Evolutionary conservation across 106 monocot species (phyloP).

Genomic region (Ottelia alismoides): DNA sequence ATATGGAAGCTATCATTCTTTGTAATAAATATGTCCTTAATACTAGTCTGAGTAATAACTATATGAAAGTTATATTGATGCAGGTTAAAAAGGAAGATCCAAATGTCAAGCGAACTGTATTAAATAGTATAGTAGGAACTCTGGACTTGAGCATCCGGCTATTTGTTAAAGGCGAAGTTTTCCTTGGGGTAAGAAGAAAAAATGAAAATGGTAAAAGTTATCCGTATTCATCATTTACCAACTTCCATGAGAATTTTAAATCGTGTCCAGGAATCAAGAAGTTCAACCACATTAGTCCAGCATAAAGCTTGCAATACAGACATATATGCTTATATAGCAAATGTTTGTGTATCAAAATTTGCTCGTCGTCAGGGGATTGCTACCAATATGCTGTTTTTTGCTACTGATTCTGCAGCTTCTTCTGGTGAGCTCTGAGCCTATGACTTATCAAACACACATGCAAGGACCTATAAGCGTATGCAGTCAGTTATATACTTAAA

Average conservation of each 20-base stretch:
- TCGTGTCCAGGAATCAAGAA: constrained; percentile 16
- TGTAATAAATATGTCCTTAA: too few species aligned
- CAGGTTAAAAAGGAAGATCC: constrained; percentile 50
- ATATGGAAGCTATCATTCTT: too few species aligned
- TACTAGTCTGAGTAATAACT: too few species aligned
- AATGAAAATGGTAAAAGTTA: background rate
- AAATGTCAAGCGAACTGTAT: constrained; percentile 27
- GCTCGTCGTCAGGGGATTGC: constrained; percentile 43
- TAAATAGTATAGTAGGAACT: constrained; percentile 42
- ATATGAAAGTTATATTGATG: background rate
- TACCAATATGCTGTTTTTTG: constrained; percentile 27
- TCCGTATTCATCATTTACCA: background rate
- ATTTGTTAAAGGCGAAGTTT: constrained; percentile 23
- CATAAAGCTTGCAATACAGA: constrained; percentile 10
- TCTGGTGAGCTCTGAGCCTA: constrained; percentile 14
- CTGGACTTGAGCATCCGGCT: constrained; percentile 35
- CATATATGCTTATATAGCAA: constrained; percentile 34
- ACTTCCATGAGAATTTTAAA: background rate
- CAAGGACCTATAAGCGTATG: too few species aligned
- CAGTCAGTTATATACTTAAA: too few species aligned
- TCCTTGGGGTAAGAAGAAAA: constrained; percentile 23
- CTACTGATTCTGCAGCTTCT: constrained; percentile 23
- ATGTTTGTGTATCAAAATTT: constrained; percentile 39
- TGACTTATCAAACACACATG: too few species aligned
- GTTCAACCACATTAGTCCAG: constrained; percentile 2